A percentile compares a stretch with the other conserved stretches of the same genome.
These are phyloP conservation scores for Thalassiosira exigua DNA, from an alignment of 352 stramenopile species.

Conservation along the genomic window DNA sequence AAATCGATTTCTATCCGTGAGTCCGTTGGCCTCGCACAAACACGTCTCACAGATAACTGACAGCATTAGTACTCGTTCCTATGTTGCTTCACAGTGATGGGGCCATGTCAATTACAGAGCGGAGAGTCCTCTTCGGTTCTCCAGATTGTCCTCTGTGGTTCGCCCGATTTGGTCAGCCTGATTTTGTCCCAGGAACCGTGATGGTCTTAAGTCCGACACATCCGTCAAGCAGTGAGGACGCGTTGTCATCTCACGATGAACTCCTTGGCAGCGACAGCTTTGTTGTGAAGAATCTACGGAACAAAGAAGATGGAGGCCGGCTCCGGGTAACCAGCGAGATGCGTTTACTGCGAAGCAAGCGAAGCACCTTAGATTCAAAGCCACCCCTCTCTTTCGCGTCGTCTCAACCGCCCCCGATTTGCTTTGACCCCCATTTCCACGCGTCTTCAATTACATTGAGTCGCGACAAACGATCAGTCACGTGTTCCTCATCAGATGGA, in stretches of 20 bases:
- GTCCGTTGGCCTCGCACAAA: conserved; percentile 53
- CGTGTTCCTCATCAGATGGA: conserved; percentile 76
- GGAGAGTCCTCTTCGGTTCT: conserved; percentile 76
- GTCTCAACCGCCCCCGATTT: conserved; percentile 68
- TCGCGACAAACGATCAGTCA: conserved; percentile 74
- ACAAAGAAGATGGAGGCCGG: conserved; percentile 62
- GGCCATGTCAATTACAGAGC: conserved; percentile 73
- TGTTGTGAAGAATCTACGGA: conserved; percentile 66
- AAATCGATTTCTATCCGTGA: conserved; percentile 43
- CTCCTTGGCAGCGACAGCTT: conserved; percentile 72
- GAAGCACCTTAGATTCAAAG: conserved; percentile 10
- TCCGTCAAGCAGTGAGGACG: conserved; percentile 16
- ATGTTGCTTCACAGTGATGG: conserved; percentile 76
- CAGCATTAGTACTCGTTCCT: too few relatives aligned
- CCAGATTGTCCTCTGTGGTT: conserved; percentile 85
- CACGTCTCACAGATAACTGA: too few relatives aligned
- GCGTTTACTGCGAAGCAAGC: conserved; percentile 53
- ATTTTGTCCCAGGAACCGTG: conserved; percentile 72
- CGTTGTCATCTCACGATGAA: conserved; percentile 69
- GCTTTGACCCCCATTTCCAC: conserved; percentile 81
- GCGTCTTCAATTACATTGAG: conserved; percentile 78
- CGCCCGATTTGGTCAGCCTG: conserved; percentile 80
- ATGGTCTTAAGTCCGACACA: conserved; percentile 65
- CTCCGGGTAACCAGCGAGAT: conserved; percentile 78
- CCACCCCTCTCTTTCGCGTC: conserved; percentile 25